phyloP scores from a whole-genome alignment of 345 rosid species.

The Excoecaria cochinchinensis region DNA sequence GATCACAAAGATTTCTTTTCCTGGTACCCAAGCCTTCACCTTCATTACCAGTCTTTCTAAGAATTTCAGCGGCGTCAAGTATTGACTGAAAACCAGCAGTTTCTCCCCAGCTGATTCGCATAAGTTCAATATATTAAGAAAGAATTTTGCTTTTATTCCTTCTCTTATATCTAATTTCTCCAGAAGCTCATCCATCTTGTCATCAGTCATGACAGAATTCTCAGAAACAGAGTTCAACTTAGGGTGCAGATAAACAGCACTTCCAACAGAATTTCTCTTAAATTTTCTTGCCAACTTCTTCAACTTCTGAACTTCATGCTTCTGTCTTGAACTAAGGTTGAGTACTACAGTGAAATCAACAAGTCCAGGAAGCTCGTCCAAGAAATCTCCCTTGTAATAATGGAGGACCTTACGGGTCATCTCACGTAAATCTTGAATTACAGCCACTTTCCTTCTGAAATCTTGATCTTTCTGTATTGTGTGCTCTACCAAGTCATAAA shows the following conservation, averaged over 20 bases:
- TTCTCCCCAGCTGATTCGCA: conserved; percentile 69
- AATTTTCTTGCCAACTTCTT: conserved; percentile 48
- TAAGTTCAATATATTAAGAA: conserved; percentile 58
- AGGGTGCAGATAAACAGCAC: conserved; percentile 72
- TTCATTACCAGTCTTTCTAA: conserved; percentile 55
- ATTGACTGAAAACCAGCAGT: conserved; percentile 85
- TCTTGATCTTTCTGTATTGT: conserved; percentile 54
- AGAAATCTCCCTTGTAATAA: conserved; percentile 85
- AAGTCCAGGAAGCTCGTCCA: conserved; percentile 83
- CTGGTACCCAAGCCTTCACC: conserved; percentile 58
- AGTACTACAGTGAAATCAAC: conserved; percentile 74
- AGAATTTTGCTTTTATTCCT: conserved; percentile 79
- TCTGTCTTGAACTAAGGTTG: conserved; percentile 60
- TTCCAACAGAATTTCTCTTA: conserved; percentile 61
- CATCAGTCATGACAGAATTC: conserved; percentile 35
- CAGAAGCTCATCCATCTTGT: conserved; percentile 56
- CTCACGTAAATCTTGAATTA: conserved; percentile 77
- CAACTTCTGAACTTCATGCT: conserved; percentile 44
- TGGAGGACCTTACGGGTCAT: conserved; percentile 81
- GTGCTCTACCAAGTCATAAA: conserved; percentile 69
- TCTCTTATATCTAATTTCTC: conserved; percentile 51
- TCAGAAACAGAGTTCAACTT: conserved; percentile 41
- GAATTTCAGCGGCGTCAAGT: conserved; percentile 62
- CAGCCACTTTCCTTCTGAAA: conserved; percentile 51
- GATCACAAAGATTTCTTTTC: conserved; percentile 65